These are phyloP conservation scores for Cercospora sp. DNA, from an alignment of 2,329 filamentous ascomycete species.

Conservation along the genomic window DNA sequence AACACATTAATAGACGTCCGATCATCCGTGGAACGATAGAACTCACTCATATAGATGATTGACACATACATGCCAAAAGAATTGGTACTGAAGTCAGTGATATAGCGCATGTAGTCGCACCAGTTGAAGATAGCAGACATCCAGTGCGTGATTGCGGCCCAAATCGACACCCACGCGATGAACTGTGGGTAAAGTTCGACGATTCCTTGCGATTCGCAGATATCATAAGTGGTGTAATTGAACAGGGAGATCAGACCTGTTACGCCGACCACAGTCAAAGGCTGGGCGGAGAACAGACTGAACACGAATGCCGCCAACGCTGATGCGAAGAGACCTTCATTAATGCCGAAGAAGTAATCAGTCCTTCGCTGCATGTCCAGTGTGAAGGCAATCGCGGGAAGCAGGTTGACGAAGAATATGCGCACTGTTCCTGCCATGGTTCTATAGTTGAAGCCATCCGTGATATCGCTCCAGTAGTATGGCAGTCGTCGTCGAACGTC, in stretches of 20 bases:
- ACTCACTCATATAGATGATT: constrained; percentile 54
- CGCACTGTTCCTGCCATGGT: constrained; percentile 56
- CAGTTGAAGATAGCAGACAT: constrained; percentile 54
- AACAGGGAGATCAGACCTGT: constrained; percentile 57
- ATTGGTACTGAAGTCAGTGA: constrained; percentile 58
- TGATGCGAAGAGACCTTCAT: constrained; percentile 57
- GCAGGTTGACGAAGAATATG: constrained; percentile 61
- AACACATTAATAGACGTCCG: constrained; percentile 14
- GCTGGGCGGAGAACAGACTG: constrained; percentile 54
- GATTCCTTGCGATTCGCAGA: constrained; percentile 52
- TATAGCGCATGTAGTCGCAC: constrained; percentile 60
- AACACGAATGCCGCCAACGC: constrained; percentile 58
- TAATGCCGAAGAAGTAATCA: constrained; percentile 55
- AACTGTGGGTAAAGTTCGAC: constrained; percentile 53
- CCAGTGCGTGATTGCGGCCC: constrained; percentile 60
- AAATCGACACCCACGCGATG: constrained; percentile 59
- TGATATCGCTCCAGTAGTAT: constrained; percentile 58
- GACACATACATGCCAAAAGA: constrained; percentile 58
- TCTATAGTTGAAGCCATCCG: constrained; percentile 56
- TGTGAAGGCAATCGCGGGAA: constrained; percentile 60
- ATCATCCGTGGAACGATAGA: background rate
- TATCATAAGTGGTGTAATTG: constrained; percentile 62
- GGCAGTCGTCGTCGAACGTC: constrained; percentile 55
- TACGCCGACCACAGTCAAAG: constrained; percentile 58
- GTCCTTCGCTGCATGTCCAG: constrained; percentile 60